Conservation (phyloP, 768 basidiomycete genomes). For the Leucosporidium yakuticum region DNA sequence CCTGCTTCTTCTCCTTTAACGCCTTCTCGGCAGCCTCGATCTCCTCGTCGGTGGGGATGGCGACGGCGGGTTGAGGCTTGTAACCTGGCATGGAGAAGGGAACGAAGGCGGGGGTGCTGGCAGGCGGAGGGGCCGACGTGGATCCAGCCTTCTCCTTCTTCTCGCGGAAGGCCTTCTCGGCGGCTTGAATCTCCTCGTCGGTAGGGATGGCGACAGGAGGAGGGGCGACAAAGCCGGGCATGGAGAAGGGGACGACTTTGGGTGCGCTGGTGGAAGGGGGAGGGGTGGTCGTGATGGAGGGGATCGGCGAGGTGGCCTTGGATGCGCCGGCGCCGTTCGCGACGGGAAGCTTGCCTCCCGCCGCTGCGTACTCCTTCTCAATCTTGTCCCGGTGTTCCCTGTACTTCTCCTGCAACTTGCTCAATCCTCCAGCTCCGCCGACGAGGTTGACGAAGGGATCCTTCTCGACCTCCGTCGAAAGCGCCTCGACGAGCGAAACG, state of each 20-base stretch:
- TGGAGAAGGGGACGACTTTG: not conserved
- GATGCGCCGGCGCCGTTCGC: not conserved
- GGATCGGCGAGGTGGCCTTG: constrained; percentile 5
- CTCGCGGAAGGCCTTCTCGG: constrained; percentile 4
- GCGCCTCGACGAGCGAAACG: constrained; percentile 20
- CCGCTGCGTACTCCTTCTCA: constrained; percentile 7
- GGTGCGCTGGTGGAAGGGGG: not conserved
- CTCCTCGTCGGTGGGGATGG: constrained; percentile 7
- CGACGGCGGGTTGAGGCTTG: not conserved
- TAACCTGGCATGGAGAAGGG: not conserved
- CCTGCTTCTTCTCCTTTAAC: not conserved
- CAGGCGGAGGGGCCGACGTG: not conserved
- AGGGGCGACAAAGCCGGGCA: too few species aligned
- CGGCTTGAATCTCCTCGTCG: constrained; percentile 6
- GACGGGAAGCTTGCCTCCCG: not conserved
- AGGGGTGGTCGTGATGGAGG: constrained; percentile 12
- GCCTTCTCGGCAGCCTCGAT: constrained; percentile 8
- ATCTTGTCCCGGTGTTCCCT: constrained; percentile 17
- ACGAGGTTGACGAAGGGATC: constrained; percentile 29
- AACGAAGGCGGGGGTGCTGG: not conserved
- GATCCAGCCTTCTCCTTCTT: not conserved
- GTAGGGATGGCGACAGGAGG: constrained; percentile 4
- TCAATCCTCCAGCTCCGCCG: not conserved
- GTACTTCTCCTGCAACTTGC: constrained; percentile 16
- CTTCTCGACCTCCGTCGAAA: constrained; percentile 17